Conservation (phyloP, 2,329 filamentous ascomycete genomes). For the Xylariales sp. region DNA sequence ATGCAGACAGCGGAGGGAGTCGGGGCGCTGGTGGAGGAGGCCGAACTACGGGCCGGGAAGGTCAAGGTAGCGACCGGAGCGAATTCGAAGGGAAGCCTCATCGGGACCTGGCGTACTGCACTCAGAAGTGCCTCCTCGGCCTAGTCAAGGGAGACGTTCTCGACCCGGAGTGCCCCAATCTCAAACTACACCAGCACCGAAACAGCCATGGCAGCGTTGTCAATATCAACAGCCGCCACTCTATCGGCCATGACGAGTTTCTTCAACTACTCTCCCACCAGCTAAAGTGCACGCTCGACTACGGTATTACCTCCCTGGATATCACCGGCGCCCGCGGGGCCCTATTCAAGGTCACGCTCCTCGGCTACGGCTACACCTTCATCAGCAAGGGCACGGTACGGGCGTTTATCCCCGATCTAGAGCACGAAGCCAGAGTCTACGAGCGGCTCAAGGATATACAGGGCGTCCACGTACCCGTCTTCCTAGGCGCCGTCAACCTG, state of each 20-base stretch:
- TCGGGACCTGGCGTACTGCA: slow-evolving; percentile 49
- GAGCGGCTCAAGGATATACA: slow-evolving; percentile 50
- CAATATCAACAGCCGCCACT: slow-evolving; percentile 41
- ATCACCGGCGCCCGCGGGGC: slow-evolving; percentile 52
- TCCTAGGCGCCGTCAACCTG: slow-evolving; percentile 54
- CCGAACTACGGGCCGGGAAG: background rate
- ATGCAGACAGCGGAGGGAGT: slow-evolving; percentile 6
- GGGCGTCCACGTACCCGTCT: slow-evolving; percentile 53
- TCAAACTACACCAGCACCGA: slow-evolving; percentile 47
- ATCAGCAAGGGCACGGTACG: slow-evolving; percentile 55
- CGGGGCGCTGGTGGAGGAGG: slow-evolving; percentile 10
- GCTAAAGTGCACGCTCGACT: slow-evolving; percentile 48
- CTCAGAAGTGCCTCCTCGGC: slow-evolving; percentile 54
- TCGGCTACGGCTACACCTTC: slow-evolving; percentile 57
- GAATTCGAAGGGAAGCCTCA: slow-evolving; percentile 21
- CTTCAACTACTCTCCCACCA: slow-evolving; percentile 50
- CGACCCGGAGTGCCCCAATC: slow-evolving; percentile 55
- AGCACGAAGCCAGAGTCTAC: slow-evolving; percentile 53
- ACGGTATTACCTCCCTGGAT: slow-evolving; percentile 47
- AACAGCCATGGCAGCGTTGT: slow-evolving; percentile 13
- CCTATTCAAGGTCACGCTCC: slow-evolving; percentile 56
- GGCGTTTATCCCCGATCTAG: slow-evolving; percentile 50
- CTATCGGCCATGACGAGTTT: slow-evolving; percentile 46
- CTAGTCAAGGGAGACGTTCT: slow-evolving; percentile 48
- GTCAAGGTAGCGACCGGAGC: slow-evolving; percentile 24